Base-by-base conservation (phyloP, 352 stramenopile species). In the Plasmopara halstedii region DNA sequence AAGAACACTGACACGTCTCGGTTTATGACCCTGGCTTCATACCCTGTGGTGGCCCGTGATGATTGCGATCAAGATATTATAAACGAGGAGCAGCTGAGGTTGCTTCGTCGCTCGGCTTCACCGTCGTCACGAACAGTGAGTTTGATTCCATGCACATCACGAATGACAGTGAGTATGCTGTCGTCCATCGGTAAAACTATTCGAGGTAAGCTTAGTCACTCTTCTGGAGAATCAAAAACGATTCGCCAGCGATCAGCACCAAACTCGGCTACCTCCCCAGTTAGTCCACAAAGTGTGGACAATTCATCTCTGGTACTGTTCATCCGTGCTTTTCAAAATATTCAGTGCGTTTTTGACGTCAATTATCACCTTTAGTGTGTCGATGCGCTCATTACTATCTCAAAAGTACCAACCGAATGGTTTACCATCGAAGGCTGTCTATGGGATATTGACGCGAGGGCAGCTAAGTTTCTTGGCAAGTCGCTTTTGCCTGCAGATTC, bases 401-500 rank as follows among this genome's bases (percentile, higher is more conserved):
- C 58, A 1, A 51, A 66, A 35, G 56, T 59, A 14, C n/a, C 41
- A 9, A 42, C 19, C 17, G 68, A 85, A 45, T 85, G 75, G 75
- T 21, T 56, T n/a, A 53, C 51, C 2, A 72, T 88, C 21, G 73
- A 88, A 48, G 50, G 64, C 2, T 70, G 59, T 27, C 48, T 88
- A 25, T 85, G 75, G 75, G 59, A 79, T 23, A 61, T 88, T 40
- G 75, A 88, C 25, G 47, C 52, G 17, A 57, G 53, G 25, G 46
- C 41, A n/a, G 36, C 25, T 6, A 57, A 46, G 32, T 67, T 45
- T 21, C 35, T 40, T 14, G 42, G 38, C 11, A 67, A 70, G 31
- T 44, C 52, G 4, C 21, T 56, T 4, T 40, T 64, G 4, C 33
- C 50, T 8, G 36, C 41, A 11, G 25, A 56, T 22, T 52, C 39